phyloP scores from a whole-genome alignment of 2,329 filamentous ascomycete species.

The Thelonectria rubi region DNA sequence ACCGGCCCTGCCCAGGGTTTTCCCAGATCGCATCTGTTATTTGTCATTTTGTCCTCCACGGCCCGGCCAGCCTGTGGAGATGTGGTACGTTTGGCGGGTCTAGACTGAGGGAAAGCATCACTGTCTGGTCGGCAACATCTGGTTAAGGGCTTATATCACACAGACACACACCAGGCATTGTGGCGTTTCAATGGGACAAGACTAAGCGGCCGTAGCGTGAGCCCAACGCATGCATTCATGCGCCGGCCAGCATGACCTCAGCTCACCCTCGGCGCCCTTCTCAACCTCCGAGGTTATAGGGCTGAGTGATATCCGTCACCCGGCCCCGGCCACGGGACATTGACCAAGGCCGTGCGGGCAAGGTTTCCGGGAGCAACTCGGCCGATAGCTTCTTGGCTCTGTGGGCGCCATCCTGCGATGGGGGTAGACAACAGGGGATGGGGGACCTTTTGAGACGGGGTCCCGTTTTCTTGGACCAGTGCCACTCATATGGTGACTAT shows the following conservation, averaged over 20 bases:
- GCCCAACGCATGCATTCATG: slow-evolving; percentile 15
- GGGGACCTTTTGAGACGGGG: slow-evolving; percentile 17
- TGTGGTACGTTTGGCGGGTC: slow-evolving; percentile 27
- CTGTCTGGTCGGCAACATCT: slow-evolving; percentile 8
- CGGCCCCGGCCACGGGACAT: slow-evolving; percentile 3
- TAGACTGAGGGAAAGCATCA: slow-evolving; percentile 12
- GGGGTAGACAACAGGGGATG: not conserved
- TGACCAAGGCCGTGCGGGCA: slow-evolving; percentile 16
- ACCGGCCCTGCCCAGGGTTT: slow-evolving; percentile 17
- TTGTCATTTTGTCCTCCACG: slow-evolving; percentile 23
- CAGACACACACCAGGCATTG: slow-evolving; percentile 1
- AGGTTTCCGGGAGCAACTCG: slow-evolving; percentile 16
- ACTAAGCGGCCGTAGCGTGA: slow-evolving; percentile 18
- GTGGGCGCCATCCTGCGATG: too few species aligned
- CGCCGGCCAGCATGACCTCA: slow-evolving; percentile 16
- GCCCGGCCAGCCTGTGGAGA: slow-evolving; percentile 17
- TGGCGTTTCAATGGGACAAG: slow-evolving; percentile 7
- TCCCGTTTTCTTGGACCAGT: slow-evolving; percentile 15
- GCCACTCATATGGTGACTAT: slow-evolving; percentile 19
- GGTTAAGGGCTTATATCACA: slow-evolving; percentile 12
- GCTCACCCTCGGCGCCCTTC: slow-evolving; percentile 8
- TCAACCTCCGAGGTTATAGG: slow-evolving; percentile 16
- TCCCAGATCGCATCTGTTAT: slow-evolving; percentile 25
- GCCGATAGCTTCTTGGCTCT: slow-evolving; percentile 20
- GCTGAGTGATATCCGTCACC: slow-evolving; percentile 22